Conservation (phyloP, 106 monocot genomes). For the Apostasia shenzhenica region DNA sequence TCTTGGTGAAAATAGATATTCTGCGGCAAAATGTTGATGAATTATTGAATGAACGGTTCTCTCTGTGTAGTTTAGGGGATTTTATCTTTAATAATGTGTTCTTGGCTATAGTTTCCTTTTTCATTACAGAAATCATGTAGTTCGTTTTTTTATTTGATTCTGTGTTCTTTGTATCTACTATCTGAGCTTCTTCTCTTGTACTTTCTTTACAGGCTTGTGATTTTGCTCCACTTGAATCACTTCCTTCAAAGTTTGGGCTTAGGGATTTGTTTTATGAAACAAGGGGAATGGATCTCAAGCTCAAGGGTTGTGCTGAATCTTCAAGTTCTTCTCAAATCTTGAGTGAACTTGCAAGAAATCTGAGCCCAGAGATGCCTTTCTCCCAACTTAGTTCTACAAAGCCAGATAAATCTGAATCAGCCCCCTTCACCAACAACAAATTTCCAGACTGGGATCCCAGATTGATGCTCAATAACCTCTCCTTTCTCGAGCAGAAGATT, state of each 20-base stretch:
- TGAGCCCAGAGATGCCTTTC: not conserved
- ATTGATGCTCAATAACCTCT: slow-evolving; percentile 55
- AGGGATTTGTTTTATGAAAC: no score
- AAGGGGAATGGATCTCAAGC: not conserved
- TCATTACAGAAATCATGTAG: no score
- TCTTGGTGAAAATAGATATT: no score
- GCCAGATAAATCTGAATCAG: slow-evolving; percentile 13
- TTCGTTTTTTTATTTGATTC: no score
- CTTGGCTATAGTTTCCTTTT: no score
- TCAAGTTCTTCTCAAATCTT: not conserved
- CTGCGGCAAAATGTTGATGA: no score
- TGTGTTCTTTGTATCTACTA: no score
- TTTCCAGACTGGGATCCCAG: slow-evolving; percentile 58
- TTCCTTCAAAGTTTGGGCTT: no score
- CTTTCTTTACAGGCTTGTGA: not conserved
- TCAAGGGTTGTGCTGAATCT: not conserved
- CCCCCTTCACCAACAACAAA: slow-evolving; percentile 6
- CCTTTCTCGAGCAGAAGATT: slow-evolving; percentile 92
- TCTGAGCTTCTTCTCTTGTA: not conserved
- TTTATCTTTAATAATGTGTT: no score
- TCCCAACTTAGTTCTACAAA: not conserved
- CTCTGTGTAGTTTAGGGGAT: no score
- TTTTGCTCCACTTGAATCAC: no score
- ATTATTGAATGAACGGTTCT: no score
- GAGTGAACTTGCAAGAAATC: not conserved